Conservation (phyloP, 495 filamentous ascomycete genomes). For the Penicillium pancosmium region DNA sequence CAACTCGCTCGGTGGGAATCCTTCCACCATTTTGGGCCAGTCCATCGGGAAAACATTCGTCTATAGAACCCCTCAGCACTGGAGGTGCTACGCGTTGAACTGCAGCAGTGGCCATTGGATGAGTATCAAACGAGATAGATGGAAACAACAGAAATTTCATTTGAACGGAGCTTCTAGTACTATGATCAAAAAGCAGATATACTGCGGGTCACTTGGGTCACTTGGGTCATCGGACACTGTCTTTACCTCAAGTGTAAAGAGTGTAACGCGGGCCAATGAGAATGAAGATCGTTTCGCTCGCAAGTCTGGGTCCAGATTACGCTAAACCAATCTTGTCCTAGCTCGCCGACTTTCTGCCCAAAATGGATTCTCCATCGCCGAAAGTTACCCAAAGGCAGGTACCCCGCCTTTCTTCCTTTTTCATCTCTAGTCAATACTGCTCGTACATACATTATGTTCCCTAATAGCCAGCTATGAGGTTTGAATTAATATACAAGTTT, state of each 20-base stretch:
- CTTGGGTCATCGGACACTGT: not conserved
- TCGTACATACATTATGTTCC: not conserved
- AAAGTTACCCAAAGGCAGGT: not conserved
- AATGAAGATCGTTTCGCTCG: not conserved
- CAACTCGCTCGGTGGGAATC: conserved; percentile 17
- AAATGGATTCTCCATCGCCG: not conserved
- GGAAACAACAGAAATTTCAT: not conserved
- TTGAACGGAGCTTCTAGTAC: not conserved
- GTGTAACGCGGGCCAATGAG: conserved; percentile 1
- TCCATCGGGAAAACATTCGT: conserved; percentile 15
- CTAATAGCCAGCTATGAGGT: too few relatives aligned
- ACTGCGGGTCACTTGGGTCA: conserved; percentile 5
- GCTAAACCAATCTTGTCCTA: not conserved
- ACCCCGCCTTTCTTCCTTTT: not conserved
- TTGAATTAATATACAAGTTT: too few relatives aligned
- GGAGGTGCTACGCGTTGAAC: not conserved
- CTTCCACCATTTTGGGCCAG: conserved; percentile 32
- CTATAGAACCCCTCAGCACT: conserved; percentile 3
- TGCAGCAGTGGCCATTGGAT: conserved; percentile 9
- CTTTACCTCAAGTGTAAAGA: conserved; percentile 1
- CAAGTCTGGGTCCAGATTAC: not conserved
- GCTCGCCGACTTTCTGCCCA: not conserved
- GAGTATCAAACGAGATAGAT: not conserved
- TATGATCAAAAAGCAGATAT: not conserved
- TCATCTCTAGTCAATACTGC: too few relatives aligned